phyloP scores from a whole-genome alignment of 2,329 filamentous ascomycete species.

The Talaromyces sp. region DNA sequence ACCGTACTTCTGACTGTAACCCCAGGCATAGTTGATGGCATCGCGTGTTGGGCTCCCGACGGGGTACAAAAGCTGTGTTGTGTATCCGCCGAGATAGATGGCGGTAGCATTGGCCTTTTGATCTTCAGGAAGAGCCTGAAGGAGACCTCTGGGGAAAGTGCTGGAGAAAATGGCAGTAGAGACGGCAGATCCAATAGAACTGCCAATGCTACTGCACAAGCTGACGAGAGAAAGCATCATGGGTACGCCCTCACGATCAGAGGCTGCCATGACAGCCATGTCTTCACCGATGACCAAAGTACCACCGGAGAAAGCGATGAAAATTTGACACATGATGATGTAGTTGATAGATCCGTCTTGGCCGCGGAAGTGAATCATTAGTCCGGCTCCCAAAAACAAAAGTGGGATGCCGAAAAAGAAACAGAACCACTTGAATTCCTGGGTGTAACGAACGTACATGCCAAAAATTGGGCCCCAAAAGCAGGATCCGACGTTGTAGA shows the following conservation, averaged over 20 bases:
- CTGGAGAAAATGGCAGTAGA: conserved; percentile 54
- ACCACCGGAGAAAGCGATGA: conserved; percentile 54
- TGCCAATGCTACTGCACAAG: conserved; percentile 34
- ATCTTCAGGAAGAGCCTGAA: conserved; percentile 42
- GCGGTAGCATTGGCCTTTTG: conserved; percentile 20
- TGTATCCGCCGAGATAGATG: conserved; percentile 29
- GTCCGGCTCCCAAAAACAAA: conserved; percentile 50
- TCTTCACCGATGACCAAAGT: conserved; percentile 55
- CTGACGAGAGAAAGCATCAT: conserved; percentile 39
- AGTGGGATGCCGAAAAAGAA: conserved; percentile 52
- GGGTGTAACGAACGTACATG: conserved; percentile 47
- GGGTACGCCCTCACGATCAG: conserved; percentile 54
- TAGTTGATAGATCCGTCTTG: conserved; percentile 48
- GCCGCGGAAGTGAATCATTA: conserved; percentile 57
- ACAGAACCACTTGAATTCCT: conserved; percentile 52
- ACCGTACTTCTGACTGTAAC: conserved; percentile 35
- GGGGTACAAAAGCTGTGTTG: conserved; percentile 29
- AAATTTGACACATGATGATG: conserved; percentile 55
- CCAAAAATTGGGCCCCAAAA: conserved; percentile 52
- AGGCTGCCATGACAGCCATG: conserved; percentile 57
- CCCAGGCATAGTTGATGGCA: conserved; percentile 39
- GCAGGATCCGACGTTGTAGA: conserved; percentile 54
- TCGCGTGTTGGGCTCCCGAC: conserved; percentile 29
- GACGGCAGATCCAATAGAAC: conserved; percentile 33
- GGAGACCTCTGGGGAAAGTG: conserved; percentile 50